Evolutionary conservation across 306 rosid species (phyloP), one percentile per base, ranked within the genome.

Genomic region (Glycyrrhiza uralensis): DNA sequence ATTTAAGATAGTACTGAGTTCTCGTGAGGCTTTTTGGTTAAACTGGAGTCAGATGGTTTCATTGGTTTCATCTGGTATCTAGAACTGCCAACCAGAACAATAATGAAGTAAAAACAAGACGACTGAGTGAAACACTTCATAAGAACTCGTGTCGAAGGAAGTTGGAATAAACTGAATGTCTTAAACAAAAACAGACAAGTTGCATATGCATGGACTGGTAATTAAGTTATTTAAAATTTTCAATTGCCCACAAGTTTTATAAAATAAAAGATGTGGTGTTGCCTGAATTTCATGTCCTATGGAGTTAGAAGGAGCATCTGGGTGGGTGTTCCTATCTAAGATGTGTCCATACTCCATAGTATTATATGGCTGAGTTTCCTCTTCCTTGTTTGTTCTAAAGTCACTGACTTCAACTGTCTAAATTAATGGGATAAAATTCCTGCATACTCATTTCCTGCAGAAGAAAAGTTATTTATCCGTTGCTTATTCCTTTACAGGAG

Each of bases 401-500:
- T 54, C 28, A 38, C 5, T 38, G 20, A 30, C 35, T 71, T 42
- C 9, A 63, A 44, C 74, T 18, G 45, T 23, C n/a, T n/a, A n/a
- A n/a, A 29, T 71, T 18, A 22, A 20, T 52, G 47, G 23, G 2
- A 11, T 4, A 11, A 33, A 22, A 22, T 28, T 76, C 24, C 42
- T 28, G 55, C 19, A 0, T 36, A 26, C 3, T 49, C 19, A 36
- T 54, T 74, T 24, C 44, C 54, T 51, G 62, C 44, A 41, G 38
- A 33, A 76, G 39, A 72, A 61, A 42, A 79, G 30, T 50, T 17
- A 33, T 4, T 24, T 55, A 56, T 50, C 56, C 14, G 7, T 59
- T 71, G 19, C 13, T 23, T 11, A 15, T 44, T 29, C 58, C 68
- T 62, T 52, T 71, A 68, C 83, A 94, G 97, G 99, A 87, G 71